phyloP scores from a whole-genome alignment of 768 basidiomycete genomes.

The Amyloporia xantha region DNA sequence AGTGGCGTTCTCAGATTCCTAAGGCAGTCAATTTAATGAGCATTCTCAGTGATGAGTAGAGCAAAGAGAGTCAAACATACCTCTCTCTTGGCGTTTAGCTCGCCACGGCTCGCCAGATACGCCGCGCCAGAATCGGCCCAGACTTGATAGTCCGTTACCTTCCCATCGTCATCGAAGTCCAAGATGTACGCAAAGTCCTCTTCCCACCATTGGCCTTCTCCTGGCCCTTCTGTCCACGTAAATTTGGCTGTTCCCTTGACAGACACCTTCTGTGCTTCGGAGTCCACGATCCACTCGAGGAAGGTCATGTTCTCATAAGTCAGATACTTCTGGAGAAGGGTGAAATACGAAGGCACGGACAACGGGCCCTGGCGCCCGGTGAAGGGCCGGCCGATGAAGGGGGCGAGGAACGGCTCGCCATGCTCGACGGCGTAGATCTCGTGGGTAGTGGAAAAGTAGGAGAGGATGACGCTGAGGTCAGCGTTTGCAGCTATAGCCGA shows the following conservation, averaged over 20 bases:
- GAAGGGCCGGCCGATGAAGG: conserved; percentile 53
- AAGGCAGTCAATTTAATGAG: too few relatives aligned
- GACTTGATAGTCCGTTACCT: conserved; percentile 54
- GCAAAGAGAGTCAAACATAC: too few relatives aligned
- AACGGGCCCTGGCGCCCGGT: conserved; percentile 31
- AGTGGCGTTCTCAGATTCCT: too few relatives aligned
- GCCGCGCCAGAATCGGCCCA: conserved; percentile 67
- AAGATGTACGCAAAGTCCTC: conserved; percentile 56
- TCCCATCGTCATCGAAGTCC: conserved; percentile 51
- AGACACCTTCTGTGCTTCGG: conserved; percentile 42
- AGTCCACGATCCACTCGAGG: conserved; percentile 49
- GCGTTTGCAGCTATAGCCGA: conserved; percentile 42
- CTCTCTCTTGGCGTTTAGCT: conserved; percentile 26
- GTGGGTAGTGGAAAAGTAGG: conserved; percentile 43
- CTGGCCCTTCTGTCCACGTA: conserved; percentile 38
- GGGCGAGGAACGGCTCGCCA: conserved; percentile 45
- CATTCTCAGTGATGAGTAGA: too few relatives aligned
- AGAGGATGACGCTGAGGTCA: conserved; percentile 35
- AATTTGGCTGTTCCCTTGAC: conserved; percentile 49
- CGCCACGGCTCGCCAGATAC: conserved; percentile 51
- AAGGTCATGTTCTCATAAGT: conserved; percentile 48
- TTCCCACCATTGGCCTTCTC: conserved; percentile 48
- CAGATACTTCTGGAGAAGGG: conserved; percentile 37
- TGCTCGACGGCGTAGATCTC: conserved; percentile 45
- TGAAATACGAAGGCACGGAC: conserved; percentile 42